phyloP scores from a whole-genome alignment of 805 yeast species.

The Starmerella gropengiesseri region DNA sequence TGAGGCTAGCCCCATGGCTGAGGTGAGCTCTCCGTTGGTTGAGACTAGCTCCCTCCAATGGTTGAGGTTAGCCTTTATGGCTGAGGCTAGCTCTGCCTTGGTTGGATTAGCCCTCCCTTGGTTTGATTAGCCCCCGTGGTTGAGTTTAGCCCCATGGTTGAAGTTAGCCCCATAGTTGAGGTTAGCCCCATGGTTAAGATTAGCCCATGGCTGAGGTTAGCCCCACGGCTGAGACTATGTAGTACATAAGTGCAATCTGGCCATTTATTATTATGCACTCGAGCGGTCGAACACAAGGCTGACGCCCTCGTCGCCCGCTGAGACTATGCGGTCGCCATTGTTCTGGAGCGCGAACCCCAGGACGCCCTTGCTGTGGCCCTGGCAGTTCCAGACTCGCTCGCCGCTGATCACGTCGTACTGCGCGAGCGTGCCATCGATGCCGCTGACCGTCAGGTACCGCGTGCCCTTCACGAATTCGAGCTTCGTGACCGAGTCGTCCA shows the following conservation, averaged over 20 bases:
- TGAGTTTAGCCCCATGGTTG: too few species aligned
- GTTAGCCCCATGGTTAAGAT: too few species aligned
- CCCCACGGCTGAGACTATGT: background rate
- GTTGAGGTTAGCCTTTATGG: too few species aligned
- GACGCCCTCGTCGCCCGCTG: conserved; percentile 97
- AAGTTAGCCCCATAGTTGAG: too few species aligned
- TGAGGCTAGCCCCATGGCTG: too few species aligned
- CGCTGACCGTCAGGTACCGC: conserved; percentile 47
- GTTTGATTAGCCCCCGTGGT: background rate
- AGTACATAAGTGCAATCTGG: background rate
- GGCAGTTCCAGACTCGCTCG: conserved; percentile 60
- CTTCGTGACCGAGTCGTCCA: conserved; percentile 79
- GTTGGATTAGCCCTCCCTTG: too few species aligned
- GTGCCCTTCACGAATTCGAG: conserved; percentile 47
- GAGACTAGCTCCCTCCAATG: too few species aligned
- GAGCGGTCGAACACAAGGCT: conserved; percentile 47
- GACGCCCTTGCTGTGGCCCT: conserved; percentile 91
- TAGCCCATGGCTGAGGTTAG: too few species aligned
- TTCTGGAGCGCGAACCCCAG: conserved; percentile 68
- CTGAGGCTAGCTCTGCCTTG: too few species aligned
- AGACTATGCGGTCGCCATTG: conserved; percentile 57
- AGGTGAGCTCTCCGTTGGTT: too few species aligned
- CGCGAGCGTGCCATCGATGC: conserved; percentile 77
- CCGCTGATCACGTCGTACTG: conserved; percentile 88
- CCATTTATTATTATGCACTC: background rate